A percentile compares a stretch with the other conserved stretches of the same genome.
phyloP scores from a whole-genome alignment of 2,329 filamentous ascomycete species.

The Cytospora piceicola region DNA sequence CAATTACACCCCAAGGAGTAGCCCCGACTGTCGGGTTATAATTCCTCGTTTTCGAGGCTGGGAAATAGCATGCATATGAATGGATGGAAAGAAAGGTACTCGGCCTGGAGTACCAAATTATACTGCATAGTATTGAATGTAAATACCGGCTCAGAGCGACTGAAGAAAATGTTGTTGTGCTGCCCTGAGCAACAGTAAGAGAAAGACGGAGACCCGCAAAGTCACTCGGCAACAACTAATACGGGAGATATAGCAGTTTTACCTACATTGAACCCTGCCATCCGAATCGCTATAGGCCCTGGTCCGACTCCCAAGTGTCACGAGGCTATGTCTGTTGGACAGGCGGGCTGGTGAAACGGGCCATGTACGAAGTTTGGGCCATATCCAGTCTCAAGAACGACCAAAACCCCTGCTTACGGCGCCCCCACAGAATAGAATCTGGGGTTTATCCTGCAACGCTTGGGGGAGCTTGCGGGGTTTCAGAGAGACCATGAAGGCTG shows the following conservation, averaged over 20 bases:
- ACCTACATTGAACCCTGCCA: not conserved
- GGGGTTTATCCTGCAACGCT: not conserved
- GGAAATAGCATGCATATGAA: slow-evolving; percentile 1
- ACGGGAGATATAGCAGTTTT: not conserved
- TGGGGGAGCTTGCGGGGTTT: not conserved
- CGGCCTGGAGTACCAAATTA: slow-evolving; percentile 35
- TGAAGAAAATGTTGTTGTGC: not conserved
- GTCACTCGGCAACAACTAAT: not conserved
- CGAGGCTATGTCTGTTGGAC: slow-evolving; percentile 21
- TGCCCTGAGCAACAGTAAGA: not conserved
- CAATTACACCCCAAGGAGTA: slow-evolving; percentile 32
- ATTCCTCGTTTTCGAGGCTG: slow-evolving; percentile 4
- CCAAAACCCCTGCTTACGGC: slow-evolving; percentile 21
- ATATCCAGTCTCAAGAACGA: slow-evolving; percentile 27
- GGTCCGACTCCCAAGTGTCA: slow-evolving; percentile 21
- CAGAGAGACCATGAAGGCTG: not conserved
- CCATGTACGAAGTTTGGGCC: slow-evolving; percentile 28
- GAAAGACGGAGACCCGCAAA: not conserved
- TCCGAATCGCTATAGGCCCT: not conserved
- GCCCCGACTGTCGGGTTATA: not conserved
- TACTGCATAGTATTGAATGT: slow-evolving; percentile 23
- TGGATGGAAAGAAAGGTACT: slow-evolving; percentile 34
- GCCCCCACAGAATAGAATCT: slow-evolving; percentile 3
- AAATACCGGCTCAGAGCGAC: slow-evolving; percentile 3
- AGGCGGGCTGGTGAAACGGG: slow-evolving; percentile 26